Conservation (phyloP, 2,329 filamentous ascomycete genomes). For the Macrophomina tecta region DNA sequence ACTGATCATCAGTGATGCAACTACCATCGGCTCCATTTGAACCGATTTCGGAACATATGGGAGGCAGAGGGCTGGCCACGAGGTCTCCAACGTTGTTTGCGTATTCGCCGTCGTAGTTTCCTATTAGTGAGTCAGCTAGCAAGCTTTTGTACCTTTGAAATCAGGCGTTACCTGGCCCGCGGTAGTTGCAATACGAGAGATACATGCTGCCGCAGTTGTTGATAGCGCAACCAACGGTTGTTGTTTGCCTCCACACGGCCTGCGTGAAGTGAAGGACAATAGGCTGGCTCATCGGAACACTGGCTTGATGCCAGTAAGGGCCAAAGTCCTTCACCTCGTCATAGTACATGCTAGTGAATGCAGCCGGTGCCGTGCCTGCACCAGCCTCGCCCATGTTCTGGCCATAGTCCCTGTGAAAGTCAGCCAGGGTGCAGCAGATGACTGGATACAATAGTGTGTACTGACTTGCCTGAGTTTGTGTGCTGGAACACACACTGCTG, state of each 20-base stretch:
- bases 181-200: constrained; percentile 88
- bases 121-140: constrained; percentile 59
- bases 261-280: constrained; percentile 44
- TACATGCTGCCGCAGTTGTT: constrained; percentile 31
- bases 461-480: constrained; percentile 28
- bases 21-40: background rate
- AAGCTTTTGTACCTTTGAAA: background rate
- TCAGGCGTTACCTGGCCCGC: constrained; percentile 64
- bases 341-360: constrained; percentile 37
- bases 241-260: constrained; percentile 47
- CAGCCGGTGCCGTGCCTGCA: constrained; percentile 62
- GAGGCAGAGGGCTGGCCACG: constrained; percentile 5
- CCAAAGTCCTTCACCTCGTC: constrained; percentile 40
- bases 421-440: background rate
- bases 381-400: constrained; percentile 90
- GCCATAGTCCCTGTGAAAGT: constrained; percentile 67
- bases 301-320: background rate
- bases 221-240: constrained; percentile 44
- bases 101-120: constrained; percentile 63
- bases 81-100: constrained; percentile 54
- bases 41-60: constrained; percentile 20
- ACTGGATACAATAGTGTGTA: background rate
- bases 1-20: constrained; percentile 13
- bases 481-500: constrained; percentile 74
- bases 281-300: constrained; percentile 32